phyloP scores from a whole-genome alignment of 2,329 filamentous ascomycete species.

The Colletotrichum musicola region DNA sequence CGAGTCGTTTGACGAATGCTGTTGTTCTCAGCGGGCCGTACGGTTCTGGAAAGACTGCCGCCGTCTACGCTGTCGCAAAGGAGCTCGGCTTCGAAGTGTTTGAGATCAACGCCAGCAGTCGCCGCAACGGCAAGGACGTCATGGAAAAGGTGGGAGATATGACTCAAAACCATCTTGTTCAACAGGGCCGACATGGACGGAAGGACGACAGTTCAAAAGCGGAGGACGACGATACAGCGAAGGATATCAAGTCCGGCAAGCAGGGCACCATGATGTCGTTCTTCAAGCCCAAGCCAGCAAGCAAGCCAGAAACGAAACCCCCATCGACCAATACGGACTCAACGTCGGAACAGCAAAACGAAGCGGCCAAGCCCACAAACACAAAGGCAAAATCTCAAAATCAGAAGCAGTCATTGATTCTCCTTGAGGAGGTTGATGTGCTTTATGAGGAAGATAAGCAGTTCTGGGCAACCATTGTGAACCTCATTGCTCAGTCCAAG shows the following conservation, averaged over 20 bases:
- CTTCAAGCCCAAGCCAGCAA: constrained; percentile 71
- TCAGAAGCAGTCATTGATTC: constrained; percentile 94
- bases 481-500: constrained; percentile 85
- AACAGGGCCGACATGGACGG: constrained; percentile 55
- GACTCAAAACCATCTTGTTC: constrained; percentile 93
- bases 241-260: constrained; percentile 74
- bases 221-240: constrained; percentile 61
- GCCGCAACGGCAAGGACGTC: constrained; percentile 89
- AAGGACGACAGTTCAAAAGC: constrained; percentile 49
- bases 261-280: constrained; percentile 87
- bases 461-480: constrained; percentile 88
- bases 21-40: constrained; percentile 91
- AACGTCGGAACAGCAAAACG: constrained; percentile 3
- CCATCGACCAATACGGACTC: constrained; percentile 21
- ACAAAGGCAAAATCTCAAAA: constrained; percentile 51
- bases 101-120: constrained; percentile 88
- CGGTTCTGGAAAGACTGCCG: constrained; percentile 93
- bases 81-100: constrained; percentile 95
- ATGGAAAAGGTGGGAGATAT: constrained; percentile 95
- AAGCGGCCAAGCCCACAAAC: constrained; percentile 21
- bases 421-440: constrained; percentile 93
- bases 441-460: constrained; percentile 96
- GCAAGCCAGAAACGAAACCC: constrained; percentile 43
- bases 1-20: constrained; percentile 73
- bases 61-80: constrained; percentile 90